These are phyloP conservation scores for Suhomyces vadensis DNA, from an alignment of 805 yeast species.

Conservation along the genomic window DNA sequence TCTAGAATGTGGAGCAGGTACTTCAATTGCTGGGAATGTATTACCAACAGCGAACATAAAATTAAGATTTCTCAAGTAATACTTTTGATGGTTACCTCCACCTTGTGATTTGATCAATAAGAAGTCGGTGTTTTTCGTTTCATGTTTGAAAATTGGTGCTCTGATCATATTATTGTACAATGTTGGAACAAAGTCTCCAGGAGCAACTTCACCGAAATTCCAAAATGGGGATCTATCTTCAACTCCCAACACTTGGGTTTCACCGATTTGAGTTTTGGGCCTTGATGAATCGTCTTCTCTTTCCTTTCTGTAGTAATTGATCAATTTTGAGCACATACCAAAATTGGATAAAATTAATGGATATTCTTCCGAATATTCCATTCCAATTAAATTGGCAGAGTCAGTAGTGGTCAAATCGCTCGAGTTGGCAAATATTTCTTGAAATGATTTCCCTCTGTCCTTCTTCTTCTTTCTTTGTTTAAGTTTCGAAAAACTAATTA, in stretches of 20 bases:
- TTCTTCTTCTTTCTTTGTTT: slow-evolving; percentile 82
- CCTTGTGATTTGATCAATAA: slow-evolving; percentile 78
- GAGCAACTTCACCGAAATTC: slow-evolving; percentile 96
- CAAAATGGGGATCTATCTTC: slow-evolving; percentile 97
- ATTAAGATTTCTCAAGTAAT: slow-evolving; percentile 66
- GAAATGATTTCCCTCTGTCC: slow-evolving; percentile 80
- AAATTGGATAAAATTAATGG: slow-evolving; percentile 82
- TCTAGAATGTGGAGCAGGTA: slow-evolving; percentile 97
- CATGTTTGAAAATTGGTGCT: slow-evolving; percentile 93
- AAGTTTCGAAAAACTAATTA: slow-evolving; percentile 71
- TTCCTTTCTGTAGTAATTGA: slow-evolving; percentile 88
- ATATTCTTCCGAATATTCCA: slow-evolving; percentile 89
- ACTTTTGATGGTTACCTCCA: slow-evolving; percentile 68
- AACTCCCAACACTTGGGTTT: slow-evolving; percentile 92
- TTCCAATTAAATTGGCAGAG: slow-evolving; percentile 68
- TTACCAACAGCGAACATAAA: slow-evolving; percentile 88
- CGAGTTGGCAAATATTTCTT: slow-evolving; percentile 69
- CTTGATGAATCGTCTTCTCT: slow-evolving; percentile 78
- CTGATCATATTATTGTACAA: slow-evolving; percentile 86
- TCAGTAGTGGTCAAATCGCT: slow-evolving; percentile 84
- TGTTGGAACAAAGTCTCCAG: slow-evolving; percentile 92
- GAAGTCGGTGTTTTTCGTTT: slow-evolving; percentile 75
- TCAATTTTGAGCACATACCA: slow-evolving; percentile 94
- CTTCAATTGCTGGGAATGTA: slow-evolving; percentile 86
- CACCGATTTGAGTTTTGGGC: slow-evolving; percentile 88